phyloP scores from a whole-genome alignment of 2,329 filamentous ascomycete genomes.

The Scorias spongiosa region DNA sequence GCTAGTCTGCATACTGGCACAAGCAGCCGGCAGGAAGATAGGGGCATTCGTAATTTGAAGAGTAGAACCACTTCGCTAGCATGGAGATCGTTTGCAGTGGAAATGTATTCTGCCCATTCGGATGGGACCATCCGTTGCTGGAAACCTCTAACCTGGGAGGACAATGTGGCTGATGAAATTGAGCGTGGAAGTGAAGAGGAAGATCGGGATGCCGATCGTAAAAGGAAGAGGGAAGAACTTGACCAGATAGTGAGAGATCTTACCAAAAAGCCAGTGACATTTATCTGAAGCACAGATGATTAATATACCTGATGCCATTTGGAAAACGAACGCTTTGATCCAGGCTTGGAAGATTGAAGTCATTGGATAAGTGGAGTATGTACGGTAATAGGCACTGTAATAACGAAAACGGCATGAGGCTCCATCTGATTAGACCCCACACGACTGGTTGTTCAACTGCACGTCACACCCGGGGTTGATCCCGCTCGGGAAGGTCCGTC shows the following conservation, averaged over 20 bases:
- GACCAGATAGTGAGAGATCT: constrained; percentile 68
- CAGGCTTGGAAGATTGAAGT: no score
- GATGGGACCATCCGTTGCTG: constrained; percentile 75
- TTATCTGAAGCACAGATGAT: constrained; percentile 6
- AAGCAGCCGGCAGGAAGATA: background rate
- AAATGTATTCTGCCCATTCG: constrained; percentile 68
- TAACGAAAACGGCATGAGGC: background rate
- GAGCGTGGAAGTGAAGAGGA: constrained; percentile 22
- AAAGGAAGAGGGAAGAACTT: constrained; percentile 61
- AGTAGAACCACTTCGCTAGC: constrained; percentile 57
- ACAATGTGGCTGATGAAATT: constrained; percentile 27
- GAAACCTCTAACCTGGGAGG: constrained; percentile 45
- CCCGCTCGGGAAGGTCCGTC: no score
- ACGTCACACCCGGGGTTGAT: no score
- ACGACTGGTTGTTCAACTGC: no score
- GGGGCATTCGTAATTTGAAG: constrained; percentile 16
- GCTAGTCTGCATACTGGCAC: background rate
- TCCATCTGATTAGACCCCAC: background rate
- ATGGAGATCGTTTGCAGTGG: constrained; percentile 56
- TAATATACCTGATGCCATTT: background rate
- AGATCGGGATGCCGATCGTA: constrained; percentile 33
- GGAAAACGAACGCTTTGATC: no score
- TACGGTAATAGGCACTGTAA: no score
- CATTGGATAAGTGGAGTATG: background rate
- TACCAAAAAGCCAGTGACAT: constrained; percentile 55